phyloP scores from a whole-genome alignment of 2,329 filamentous ascomycete species.

The Colletotrichum costaricense region DNA sequence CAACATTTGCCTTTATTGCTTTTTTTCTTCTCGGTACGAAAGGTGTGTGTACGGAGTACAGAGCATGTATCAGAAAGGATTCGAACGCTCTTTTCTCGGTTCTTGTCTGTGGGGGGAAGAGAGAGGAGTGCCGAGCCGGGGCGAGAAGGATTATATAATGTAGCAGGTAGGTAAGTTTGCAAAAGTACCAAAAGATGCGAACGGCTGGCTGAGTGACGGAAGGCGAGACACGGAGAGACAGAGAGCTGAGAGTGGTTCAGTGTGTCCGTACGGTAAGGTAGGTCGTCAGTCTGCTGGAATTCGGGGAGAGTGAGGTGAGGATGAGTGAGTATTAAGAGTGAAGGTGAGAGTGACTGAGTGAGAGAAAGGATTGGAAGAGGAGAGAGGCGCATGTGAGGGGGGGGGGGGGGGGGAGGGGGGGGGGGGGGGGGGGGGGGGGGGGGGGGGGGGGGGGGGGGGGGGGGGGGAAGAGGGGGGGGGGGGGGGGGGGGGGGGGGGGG shows the following conservation, averaged over 20 bases:
- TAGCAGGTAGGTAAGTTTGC: no score
- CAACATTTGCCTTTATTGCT: constrained; percentile 19
- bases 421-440: no score
- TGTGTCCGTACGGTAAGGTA: no score
- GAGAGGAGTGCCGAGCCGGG: not conserved
- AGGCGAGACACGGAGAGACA: not conserved
- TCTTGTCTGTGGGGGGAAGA: not conserved
- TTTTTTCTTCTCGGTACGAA: not conserved
- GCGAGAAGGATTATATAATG: not conserved
- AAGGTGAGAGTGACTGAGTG: not conserved
- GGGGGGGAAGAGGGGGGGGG: no score
- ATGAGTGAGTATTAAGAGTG: not conserved
- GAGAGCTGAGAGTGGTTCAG: not conserved
- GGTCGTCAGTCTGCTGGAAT: not conserved
- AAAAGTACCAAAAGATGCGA: not conserved
- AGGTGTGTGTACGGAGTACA: not conserved
- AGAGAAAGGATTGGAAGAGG: not conserved
- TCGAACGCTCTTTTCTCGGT: not conserved
- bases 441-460: no score
- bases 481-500: no score
- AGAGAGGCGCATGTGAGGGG: not conserved
- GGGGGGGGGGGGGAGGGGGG: no score
- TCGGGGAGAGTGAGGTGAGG: not conserved
- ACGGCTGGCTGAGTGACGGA: not conserved
- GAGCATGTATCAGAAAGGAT: not conserved